Base-by-base conservation (phyloP, 2,329 filamentous ascomycete genomes). In the Dryadomyces sulphureus region DNA sequence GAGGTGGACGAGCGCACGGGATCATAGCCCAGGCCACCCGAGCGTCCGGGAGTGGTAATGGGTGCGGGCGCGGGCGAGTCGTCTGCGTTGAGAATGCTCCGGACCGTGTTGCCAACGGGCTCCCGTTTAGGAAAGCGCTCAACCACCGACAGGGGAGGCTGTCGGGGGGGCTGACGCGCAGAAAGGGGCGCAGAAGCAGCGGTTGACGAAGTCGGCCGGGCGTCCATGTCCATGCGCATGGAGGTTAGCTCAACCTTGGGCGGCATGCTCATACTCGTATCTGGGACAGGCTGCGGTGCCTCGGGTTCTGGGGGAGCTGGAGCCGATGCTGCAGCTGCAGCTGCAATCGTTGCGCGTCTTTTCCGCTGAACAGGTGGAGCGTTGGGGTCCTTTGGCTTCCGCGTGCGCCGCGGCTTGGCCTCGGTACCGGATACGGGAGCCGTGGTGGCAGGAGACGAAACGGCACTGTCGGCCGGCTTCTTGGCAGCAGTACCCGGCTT, bases 11-110 rank as follows among this genome's bases (percentile, higher is more conserved):
- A 85, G 41, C 89, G 77, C 52, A 94, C 88, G 1, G 89, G 89
- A 60, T 95, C 89, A 64, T 92, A 95, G 56, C 83, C 86, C 57
- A 87, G 84, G 38, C 87, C 82, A 56, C 83, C 84, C 14, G 81
- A 79, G 43, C 81, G 69, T 42, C 69, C 65, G 8, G 66, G 67
- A 43, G 67, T 64, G 12, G 66, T 65, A 34, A 61, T 60, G 48
- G 63, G 67, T 35, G 61, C 68, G 49, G 62, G 69, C 49, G 62
- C 69, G 39, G 63, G 62, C 45, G 62, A 64, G 25, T 62, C 65
- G 52, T 72, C 72, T 48, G 69, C 68, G 51, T 77, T 78, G 27
- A 77, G 60, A 41, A 77, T 71, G 53, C 59, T 76, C 50, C 68
- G 68, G 69, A 77, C 76, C 21, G 68, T 75, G 17, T 64, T 65